A percentile compares a stretch with the other conserved stretches of the same genome.
Evolutionary conservation across 2,329 filamentous ascomycete species (phyloP).

Genomic region (Corinectria fuckeliana): DNA sequence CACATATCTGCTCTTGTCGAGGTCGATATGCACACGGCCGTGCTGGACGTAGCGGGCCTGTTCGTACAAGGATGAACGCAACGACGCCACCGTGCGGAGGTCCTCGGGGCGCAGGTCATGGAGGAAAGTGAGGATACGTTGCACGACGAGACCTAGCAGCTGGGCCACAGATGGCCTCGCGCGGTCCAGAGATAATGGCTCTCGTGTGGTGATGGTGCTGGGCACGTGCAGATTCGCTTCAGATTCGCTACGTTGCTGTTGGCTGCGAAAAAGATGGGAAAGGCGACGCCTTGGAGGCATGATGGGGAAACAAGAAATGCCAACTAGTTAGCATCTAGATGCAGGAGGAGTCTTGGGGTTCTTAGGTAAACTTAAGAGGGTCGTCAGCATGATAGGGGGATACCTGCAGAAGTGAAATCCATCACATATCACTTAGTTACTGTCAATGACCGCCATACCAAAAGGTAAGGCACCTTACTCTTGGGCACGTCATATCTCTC

Average conservation of each 20-base stretch:
- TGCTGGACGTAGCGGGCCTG: slow-evolving; percentile 15
- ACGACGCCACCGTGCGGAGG: background rate
- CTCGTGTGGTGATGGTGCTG: background rate
- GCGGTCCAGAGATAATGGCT: background rate
- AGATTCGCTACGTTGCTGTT: background rate
- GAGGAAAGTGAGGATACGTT: slow-evolving; percentile 4
- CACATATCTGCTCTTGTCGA: background rate
- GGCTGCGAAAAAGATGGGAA: background rate
- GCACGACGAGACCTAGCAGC: slow-evolving; percentile 11
- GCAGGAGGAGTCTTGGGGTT: too few relatives aligned
- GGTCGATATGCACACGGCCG: slow-evolving; percentile 3
- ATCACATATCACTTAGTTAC: too few relatives aligned
- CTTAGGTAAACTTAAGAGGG: too few relatives aligned
- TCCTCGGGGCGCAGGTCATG: background rate
- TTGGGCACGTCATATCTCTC: too few relatives aligned
- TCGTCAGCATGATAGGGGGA: too few relatives aligned
- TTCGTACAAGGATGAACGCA: background rate
- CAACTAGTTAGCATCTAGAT: too few relatives aligned
- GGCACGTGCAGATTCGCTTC: background rate
- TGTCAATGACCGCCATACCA: too few relatives aligned
- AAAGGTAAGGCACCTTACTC: too few relatives aligned
- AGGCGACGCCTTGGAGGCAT: background rate
- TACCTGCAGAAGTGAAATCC: too few relatives aligned
- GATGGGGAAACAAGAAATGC: background rate
- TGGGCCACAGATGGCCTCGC: slow-evolving; percentile 3